Base-by-base conservation (phyloP, 148 eudicot genomes). In the Rhododendron mucronatum region DNA sequence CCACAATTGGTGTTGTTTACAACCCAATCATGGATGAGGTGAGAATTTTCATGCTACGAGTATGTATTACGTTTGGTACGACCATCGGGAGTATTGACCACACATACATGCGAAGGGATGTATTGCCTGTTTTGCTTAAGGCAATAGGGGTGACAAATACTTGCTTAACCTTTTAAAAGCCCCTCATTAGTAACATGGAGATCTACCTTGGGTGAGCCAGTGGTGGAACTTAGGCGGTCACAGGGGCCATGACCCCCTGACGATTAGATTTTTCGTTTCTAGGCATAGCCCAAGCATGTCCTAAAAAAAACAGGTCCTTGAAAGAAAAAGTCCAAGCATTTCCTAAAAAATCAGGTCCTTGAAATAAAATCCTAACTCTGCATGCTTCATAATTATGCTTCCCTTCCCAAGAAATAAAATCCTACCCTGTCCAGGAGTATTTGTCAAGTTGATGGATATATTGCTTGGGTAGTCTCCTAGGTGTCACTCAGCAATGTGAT, bases 11-110 rank as follows among this genome's bases (percentile, higher is more conserved):
- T 84, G 98, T 96, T 44, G 98, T 96, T 65, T 96, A 96, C 89
- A 95, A 95, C 86, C 98, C 99, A n/a, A 96, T 96, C 33, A 91
- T 96, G 91, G 88, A 95, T 61, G 98, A 95, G 98, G 98, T 95
- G 83, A 89, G 75, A 69, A 69, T 28, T 28, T 67, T 67, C 15
- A 28, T 28, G 45, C 73, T 45, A 45, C 23, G 33, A 18, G 28
- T 15, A 45, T 74, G 51, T 18, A 15, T 73, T 47, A 7, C 7
- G n/a, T 28, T 21, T 73, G 23, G 35, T 82, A 28, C 1, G 39
- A 26, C 16, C 23, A 75, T 15, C 1, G 11, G 21, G 12, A 12
- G 45, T 11, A 16, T 7, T 21, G 39, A 75, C n/a, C 15, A 28
- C 28, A 0, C 14, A 65, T 12, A 28, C 35, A 28, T 23, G 13